phyloP scores from a whole-genome alignment of 129 eudicot genomes.

The Tagetes patula region DNA sequence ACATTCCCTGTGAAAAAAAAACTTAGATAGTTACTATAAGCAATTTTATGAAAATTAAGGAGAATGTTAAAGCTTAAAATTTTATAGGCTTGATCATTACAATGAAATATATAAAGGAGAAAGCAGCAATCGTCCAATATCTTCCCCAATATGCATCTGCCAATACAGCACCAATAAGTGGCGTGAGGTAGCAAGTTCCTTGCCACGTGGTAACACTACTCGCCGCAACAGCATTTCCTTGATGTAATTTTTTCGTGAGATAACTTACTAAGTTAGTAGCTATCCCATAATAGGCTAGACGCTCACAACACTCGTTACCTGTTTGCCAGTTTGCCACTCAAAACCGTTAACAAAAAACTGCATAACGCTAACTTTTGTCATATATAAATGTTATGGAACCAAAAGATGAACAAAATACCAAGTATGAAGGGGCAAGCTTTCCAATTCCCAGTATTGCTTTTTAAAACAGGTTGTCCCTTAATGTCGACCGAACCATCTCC shows the following conservation, averaged over 20 bases:
- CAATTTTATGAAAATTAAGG: not conserved
- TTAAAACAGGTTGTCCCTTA: conserved; percentile 61
- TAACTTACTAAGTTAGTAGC: conserved; percentile 65
- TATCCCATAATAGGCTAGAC: conserved; percentile 74
- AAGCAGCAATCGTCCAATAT: conserved; percentile 80
- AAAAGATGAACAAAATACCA: conserved; percentile 33
- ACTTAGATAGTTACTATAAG: not conserved
- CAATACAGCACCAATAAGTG: conserved; percentile 72
- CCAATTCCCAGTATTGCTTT: conserved; percentile 76
- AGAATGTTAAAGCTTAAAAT: not conserved
- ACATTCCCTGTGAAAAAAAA: conserved; percentile 33
- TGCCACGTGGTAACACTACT: conserved; percentile 70
- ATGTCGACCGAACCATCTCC: conserved; percentile 75
- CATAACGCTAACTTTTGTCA: not conserved
- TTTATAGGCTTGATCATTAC: conserved; percentile 33
- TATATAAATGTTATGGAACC: not conserved
- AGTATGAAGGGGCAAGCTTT: conserved; percentile 82
- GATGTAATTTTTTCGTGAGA: conserved; percentile 60
- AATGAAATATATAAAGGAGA: conserved; percentile 63
- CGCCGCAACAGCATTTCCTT: conserved; percentile 75
- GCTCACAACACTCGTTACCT: conserved; percentile 86
- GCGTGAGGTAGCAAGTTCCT: conserved; percentile 77
- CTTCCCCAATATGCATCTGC: conserved; percentile 89
- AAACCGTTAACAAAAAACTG: not conserved
- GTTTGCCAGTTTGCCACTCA: not conserved